Conservation (phyloP, 768 basidiomycete species). For the Fomitopsis serialis region DNA sequence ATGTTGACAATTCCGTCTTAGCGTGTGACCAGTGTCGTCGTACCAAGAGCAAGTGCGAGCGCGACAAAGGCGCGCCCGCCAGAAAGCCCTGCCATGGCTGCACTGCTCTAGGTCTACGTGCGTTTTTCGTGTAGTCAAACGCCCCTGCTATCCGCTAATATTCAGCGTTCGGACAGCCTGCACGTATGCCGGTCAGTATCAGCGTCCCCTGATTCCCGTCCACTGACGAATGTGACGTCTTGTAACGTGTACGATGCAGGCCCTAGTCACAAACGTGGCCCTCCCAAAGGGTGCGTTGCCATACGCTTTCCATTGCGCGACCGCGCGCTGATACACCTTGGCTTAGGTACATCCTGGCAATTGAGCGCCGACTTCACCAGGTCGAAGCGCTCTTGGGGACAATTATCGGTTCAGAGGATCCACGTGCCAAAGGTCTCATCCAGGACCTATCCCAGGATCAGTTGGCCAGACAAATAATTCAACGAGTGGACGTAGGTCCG, state of each 20-base stretch:
- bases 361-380: conserved; percentile 38
- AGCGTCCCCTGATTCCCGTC: not conserved
- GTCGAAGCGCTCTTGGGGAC: conserved; percentile 39
- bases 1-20: not conserved
- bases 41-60: conserved; percentile 33
- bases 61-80: conserved; percentile 13
- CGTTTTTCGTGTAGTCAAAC: conserved; percentile 3
- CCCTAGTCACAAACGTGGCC: conserved; percentile 27
- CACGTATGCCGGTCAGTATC: conserved; percentile 19
- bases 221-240: not conserved
- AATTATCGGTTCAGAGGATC: conserved; percentile 33
- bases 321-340: not conserved
- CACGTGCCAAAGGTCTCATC: conserved; percentile 32
- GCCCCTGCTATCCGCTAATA: not conserved
- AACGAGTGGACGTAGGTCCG: conserved; percentile 30
- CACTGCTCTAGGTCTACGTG: conserved; percentile 21
- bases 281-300: conserved; percentile 25
- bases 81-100: conserved; percentile 25
- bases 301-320: not conserved
- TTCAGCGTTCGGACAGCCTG: conserved; percentile 15
- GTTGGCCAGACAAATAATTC: conserved; percentile 34
- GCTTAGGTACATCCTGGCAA: conserved; percentile 34
- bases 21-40: conserved; percentile 35
- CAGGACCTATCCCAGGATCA: conserved; percentile 28
- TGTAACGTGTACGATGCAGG: conserved; percentile 7